phyloP scores from a whole-genome alignment of 2,329 filamentous ascomycete genomes.

The Fusarium duplospermum region DNA sequence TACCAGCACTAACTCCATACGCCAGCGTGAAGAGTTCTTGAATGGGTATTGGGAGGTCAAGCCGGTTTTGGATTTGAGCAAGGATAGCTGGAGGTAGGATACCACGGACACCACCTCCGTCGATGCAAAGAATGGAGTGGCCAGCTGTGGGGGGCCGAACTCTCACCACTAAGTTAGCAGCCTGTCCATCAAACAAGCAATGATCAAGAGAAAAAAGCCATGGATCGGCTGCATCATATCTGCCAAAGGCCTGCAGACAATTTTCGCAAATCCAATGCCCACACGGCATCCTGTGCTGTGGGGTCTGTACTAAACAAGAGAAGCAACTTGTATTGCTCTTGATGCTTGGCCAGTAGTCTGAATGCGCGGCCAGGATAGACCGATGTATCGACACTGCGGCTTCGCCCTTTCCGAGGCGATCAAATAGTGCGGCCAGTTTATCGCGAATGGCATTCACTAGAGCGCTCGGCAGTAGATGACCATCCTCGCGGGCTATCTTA shows the following conservation, averaged over 20 bases:
- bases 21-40: slow-evolving; percentile 16
- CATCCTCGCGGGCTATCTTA: neutral
- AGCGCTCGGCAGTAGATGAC: neutral
- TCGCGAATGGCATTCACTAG: neutral
- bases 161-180: slow-evolving; percentile 1
- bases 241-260: slow-evolving; percentile 3
- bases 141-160: slow-evolving; percentile 17
- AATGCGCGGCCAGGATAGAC: neutral
- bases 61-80: neutral
- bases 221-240: neutral
- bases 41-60: slow-evolving; percentile 17
- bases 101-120: slow-evolving; percentile 16
- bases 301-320: neutral
- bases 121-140: slow-evolving; percentile 12
- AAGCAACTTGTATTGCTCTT: slow-evolving; percentile 5
- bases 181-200: neutral
- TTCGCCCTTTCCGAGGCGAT: slow-evolving; percentile 3
- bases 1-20: slow-evolving; percentile 17
- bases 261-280: slow-evolving; percentile 10
- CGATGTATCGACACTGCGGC: slow-evolving; percentile 2
- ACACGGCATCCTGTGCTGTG: slow-evolving; percentile 3
- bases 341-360: neutral
- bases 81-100: slow-evolving; percentile 15
- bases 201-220: neutral
- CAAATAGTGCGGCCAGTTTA: neutral